Evolutionary conservation across 768 basidiomycete genomes (phyloP), one percentile per base, ranked within the genome.

Genomic region (Auricularia heimuer): DNA sequence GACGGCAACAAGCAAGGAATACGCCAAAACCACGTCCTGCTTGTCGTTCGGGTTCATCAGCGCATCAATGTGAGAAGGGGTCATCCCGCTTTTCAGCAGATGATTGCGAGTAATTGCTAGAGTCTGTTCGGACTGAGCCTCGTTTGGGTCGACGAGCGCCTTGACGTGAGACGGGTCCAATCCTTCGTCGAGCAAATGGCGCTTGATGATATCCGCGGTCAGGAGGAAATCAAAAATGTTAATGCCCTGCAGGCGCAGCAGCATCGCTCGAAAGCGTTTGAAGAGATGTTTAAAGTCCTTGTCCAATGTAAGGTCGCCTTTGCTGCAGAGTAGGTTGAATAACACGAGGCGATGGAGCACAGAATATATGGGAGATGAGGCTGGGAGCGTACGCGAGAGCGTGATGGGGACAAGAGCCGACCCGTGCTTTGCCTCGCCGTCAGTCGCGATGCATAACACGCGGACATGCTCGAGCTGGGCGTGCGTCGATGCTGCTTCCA

Each of bases 221-320:
- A 77, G 68, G 21, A 65, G 63, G 42, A 75, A 21, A 3, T 69
- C 73, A 62, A 68, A 36, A n/a, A 76, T 47, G 1, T 44, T 35
- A 10, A 75, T 56, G 1, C 77, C 77, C 1, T 56, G 42, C 0
- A n/a, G 4, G 3, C 75, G 71, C 8, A 78, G 65, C 4, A 73
- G 21, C 8, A 71, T 64, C 64, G 75, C 76, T 2, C 75, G 68
- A 24, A 69, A 60, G 1, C 72, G 69, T 66, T 78, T 77, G 63
- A 76, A 65, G 45, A 76, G 63, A 64, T 78, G 77, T 62, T 75
- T 75, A 29, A 61, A 73, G 63, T 77, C 77, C 51, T 76, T 77
- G 47, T 78, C 76, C 1, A 65, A 63, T 11, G 77, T 77, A 2
- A 77, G 11, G 54, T 77, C 75, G 61, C 77, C 71, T 35, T 70